Base-by-base conservation (phyloP, 2,329 filamentous ascomycete species). In the Trichoderma sp. region DNA sequence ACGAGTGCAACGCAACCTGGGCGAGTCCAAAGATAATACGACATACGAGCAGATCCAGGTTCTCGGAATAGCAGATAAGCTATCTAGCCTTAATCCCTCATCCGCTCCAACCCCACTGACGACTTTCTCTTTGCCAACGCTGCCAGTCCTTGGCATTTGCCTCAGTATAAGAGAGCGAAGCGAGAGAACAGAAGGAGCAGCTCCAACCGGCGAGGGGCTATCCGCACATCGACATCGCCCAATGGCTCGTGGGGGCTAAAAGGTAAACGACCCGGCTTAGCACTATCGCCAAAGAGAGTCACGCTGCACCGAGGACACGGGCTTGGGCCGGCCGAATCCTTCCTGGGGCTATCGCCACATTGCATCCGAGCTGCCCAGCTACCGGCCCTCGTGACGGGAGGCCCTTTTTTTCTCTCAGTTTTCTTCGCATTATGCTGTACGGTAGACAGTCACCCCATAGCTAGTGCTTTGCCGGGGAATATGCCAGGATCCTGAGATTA, bases 291-390 rank as follows among this genome's bases (percentile, higher is more conserved):
- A 63, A 71, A 52, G 31, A 19, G 29, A 58, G 40, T 59, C 63
- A 56, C 56, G 68, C 68, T 35, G 72, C 69, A 71, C 77, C 76
- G 74, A 75, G 69, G 74, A 78, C 76, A 74, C 74, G 77, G 77
- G 71, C 73, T 76, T 72, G 76, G 76, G 76, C 72, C 74, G 64
- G 68, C 68, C 59, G 71, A 72, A 66, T 72, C 74, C 72, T 70
- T 72, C 60, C 70, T 68, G 69, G 63, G 66, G 58, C 61, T 61
- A 40, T 40, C 37, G 19, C 16, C 62, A 31, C 53, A 62, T 70
- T 53, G 27, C 64, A 63, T 53, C 66, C 49, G 47, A 56, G 35
- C 66, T 60, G 24, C 37, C 58, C 66, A 62, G 47, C 16, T 35
- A 47, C 21, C 29, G 19, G 7, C 7, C 53, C 53, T 53, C 65